Percentiles rank a stretch among this genome's conserved stretches.
Evolutionary conservation across 257 asterid species (phyloP).

Genomic region (Solanum pennellii): DNA sequence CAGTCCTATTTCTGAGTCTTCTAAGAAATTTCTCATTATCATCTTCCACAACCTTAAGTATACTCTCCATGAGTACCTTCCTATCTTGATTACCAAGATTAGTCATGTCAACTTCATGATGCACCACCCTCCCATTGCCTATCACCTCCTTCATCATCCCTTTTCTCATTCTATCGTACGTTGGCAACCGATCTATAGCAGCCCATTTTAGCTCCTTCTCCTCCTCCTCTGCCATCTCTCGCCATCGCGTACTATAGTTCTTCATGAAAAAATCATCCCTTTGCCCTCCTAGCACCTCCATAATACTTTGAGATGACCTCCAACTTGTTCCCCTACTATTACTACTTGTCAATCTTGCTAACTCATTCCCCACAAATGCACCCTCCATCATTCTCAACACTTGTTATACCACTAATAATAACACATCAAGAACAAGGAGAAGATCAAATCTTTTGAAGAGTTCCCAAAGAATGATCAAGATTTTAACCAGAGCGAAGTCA

Average conservation of each 20-base stretch:
- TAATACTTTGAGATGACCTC: constrained; percentile 37
- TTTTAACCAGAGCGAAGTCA: neutral
- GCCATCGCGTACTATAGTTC: constrained; percentile 44
- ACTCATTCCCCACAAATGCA: constrained; percentile 42
- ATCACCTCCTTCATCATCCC: constrained; percentile 54
- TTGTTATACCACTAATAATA: neutral
- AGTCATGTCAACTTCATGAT: constrained; percentile 47
- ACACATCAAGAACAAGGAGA: neutral
- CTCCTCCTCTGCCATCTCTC: constrained; percentile 34
- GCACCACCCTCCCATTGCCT: constrained; percentile 40
- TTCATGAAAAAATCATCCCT: constrained; percentile 39
- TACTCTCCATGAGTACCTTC: constrained; percentile 53
- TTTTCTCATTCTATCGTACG: constrained; percentile 60
- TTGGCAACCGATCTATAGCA: constrained; percentile 79
- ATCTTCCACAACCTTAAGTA: constrained; percentile 59
- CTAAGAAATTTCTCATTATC: constrained; percentile 57
- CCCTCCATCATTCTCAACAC: constrained; percentile 24
- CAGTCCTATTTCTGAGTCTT: constrained; percentile 63
- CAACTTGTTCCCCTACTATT: constrained; percentile 18
- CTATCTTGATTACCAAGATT: constrained; percentile 51
- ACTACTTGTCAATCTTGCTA: constrained; percentile 33
- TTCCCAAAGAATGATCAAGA: neutral
- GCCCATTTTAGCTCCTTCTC: constrained; percentile 88
- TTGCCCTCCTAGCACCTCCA: constrained; percentile 61
- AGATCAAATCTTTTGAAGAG: neutral